phyloP scores from a whole-genome alignment of 1,284 basidiomycete genomes.

The Leccinum cinnamomeum region DNA sequence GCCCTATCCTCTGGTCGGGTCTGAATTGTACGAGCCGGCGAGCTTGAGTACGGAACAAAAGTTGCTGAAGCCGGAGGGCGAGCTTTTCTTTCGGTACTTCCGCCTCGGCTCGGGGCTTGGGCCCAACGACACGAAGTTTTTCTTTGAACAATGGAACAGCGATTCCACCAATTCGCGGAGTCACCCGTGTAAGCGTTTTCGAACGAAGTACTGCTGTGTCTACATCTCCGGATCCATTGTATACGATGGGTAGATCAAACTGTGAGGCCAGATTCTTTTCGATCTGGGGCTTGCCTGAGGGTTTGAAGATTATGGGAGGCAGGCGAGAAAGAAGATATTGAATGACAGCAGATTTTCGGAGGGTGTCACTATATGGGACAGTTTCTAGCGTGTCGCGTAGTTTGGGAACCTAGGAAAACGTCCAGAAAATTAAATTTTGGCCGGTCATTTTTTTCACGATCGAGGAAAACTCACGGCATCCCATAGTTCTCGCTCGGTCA shows the following conservation, averaged over 20 bases:
- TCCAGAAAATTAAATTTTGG: neutral
- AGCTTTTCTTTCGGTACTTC: slow-evolving; percentile 15
- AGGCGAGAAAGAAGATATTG: slow-evolving; percentile 18
- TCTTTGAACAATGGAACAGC: slow-evolving; percentile 53
- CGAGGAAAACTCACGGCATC: slow-evolving; percentile 38
- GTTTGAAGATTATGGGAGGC: slow-evolving; percentile 20
- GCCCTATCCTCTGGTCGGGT: slow-evolving; percentile 29
- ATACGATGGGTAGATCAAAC: slow-evolving; percentile 8
- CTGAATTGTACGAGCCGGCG: slow-evolving; percentile 23
- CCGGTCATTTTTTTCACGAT: neutral
- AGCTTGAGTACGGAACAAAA: slow-evolving; percentile 22
- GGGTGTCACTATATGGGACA: slow-evolving; percentile 19
- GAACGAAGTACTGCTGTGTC: slow-evolving; percentile 53
- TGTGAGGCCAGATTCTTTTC: neutral
- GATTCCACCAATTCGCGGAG: slow-evolving; percentile 52
- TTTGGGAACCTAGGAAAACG: slow-evolving; percentile 35
- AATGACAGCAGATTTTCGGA: slow-evolving; percentile 27
- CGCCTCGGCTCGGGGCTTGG: slow-evolving; percentile 32
- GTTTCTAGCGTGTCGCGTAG: slow-evolving; percentile 25
- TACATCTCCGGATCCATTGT: slow-evolving; percentile 38
- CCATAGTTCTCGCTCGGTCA: slow-evolving; percentile 42
- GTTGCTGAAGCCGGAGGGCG: slow-evolving; percentile 17
- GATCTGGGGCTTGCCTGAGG: slow-evolving; percentile 1
- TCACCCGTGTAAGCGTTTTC: slow-evolving; percentile 53
- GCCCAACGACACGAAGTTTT: slow-evolving; percentile 51